Base-by-base conservation (phyloP, 352 stramenopile genomes). In the Phytophthora cajani region DNA sequence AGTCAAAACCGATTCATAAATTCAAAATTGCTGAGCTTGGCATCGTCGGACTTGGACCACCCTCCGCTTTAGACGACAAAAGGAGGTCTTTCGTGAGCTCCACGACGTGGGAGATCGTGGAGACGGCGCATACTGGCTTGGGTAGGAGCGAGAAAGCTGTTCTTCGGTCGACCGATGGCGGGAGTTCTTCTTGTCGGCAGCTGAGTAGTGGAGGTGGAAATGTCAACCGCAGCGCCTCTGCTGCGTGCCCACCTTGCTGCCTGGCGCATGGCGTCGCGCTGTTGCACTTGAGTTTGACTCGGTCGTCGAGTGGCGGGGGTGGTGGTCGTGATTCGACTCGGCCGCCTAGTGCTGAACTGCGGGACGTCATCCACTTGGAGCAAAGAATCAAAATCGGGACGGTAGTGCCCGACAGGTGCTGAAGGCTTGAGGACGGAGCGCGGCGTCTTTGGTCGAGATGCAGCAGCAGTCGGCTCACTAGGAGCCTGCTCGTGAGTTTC, bases 41-140 rank as follows among this genome's bases (percentile, higher is more conserved):
- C 21, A 58, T 25, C 17, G 40, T 51, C 5, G 47, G 32, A 23
- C 19, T 17, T 60, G n/a, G 12, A 36, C 46, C 23, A 7, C 11
- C 30, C 46, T 55, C 10, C 36, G 53, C n/a, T 5, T 25, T 72
- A 82, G 10, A 77, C 69, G 33, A 88, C 65, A 36, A 93, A 93
- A 2, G 83, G 83, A 1, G 74, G 75, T 21, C 80, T 69, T 14
- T 72, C 65, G 7, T 84, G 65, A 25, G 69, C 56, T 4, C 46
- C 23, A 53, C 73, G 65, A 25, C 68, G 64, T 5, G 65, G 74
- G 1, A 79, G 38, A 19, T 79, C 62, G 3, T 84, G 73, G 16
- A 82, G 65, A 0, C 85, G 83, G 36, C 73, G 82, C 5, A 92
- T 70, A 73, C 87, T 94, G 7, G 87, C 82, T 63, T 91, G 80